Evolutionary conservation across 1,139 yeast genomes (phyloP).

Genomic region (Debaryomyces subglobosus): DNA sequence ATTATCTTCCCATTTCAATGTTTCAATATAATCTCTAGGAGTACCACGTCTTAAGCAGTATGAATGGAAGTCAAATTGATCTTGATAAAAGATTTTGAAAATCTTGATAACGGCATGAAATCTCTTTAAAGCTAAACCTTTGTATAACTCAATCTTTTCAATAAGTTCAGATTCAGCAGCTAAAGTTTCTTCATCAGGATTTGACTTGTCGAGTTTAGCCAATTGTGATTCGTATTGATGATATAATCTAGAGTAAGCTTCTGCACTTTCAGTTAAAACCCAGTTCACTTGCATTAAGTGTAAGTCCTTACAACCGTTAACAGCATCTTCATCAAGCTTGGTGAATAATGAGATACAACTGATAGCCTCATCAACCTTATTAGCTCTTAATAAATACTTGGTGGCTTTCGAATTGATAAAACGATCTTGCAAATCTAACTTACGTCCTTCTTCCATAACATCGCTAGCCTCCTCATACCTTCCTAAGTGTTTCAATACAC

Average conservation of each 20-base stretch:
- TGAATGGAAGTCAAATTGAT: constrained; percentile 93
- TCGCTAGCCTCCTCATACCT: constrained; percentile 63
- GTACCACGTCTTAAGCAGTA: constrained; percentile 93
- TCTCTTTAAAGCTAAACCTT: constrained; percentile 82
- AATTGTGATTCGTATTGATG: constrained; percentile 25
- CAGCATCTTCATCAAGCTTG: constrained; percentile 70
- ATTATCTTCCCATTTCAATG: constrained; percentile 80
- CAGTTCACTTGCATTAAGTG: constrained; percentile 92
- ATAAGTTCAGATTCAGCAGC: constrained; percentile 34
- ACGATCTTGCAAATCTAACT: constrained; percentile 84
- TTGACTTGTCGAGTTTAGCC: constrained; percentile 13
- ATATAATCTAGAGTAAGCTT: constrained; percentile 58
- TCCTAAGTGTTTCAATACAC: constrained; percentile 75
- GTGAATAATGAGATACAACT: constrained; percentile 79
- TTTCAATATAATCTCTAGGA: constrained; percentile 75
- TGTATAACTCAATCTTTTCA: constrained; percentile 45
- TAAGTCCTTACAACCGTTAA: constrained; percentile 83
- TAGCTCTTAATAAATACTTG: constrained; percentile 82
- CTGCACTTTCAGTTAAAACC: constrained; percentile 86
- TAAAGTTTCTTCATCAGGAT: constrained; percentile 18
- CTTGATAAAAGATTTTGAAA: constrained; percentile 72
- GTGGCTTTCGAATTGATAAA: constrained; percentile 88
- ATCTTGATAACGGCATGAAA: constrained; percentile 67
- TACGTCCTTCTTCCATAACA: constrained; percentile 70
- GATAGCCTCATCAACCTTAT: constrained; percentile 74